Base-by-base conservation (phyloP, 768 basidiomycete genomes). In the Pleurotus citrinopileatus region DNA sequence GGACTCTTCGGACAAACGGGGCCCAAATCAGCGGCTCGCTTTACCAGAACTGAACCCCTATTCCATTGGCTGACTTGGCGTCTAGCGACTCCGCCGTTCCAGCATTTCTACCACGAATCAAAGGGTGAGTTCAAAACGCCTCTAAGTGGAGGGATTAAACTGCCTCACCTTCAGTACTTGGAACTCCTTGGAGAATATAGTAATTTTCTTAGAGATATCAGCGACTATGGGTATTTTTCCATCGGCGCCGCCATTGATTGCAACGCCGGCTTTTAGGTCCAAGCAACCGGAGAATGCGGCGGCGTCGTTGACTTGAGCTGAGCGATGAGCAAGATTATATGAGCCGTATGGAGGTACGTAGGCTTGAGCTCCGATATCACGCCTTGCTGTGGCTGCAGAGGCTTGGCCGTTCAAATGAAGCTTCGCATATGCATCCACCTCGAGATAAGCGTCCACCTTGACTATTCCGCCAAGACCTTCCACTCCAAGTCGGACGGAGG, bases 341-440 rank as follows among this genome's bases (percentile, higher is more conserved):
- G 12, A 13, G 8, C 19, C 34, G 9, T 50, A 36, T 6, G 48
- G 48, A 3, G 48, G 29, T 25, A 22, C 15, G 27, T 47, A 47
- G 27, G 27, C 3, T n/a, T 29, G 23, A 32, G 28, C 4, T 10
- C 15, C 27, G n/a, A 28, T 20, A n/a, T 29, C 46, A 7, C 46
- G 46, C 27, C 28, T 47, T 4, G 23, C n/a, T n/a, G 2, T 29
- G n/a, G 46, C 12, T 8, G 46, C n/a, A 27, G 28, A 26, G 5
- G 48, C 48, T 37, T 36, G 48, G 23, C n/a, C 19, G 17, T 50
- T n/a, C 29, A 50, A 37, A 6, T 50, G 48, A n/a, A 50, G 20
- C 34, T 36, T 50, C n/a, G 29, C 48, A 36, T 34, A 50, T 22
- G 48, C 32, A 23, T 50, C 48, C 19, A 50, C 32, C 12, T 50